A percentile compares a stretch with the other conserved stretches of the same genome.
Evolutionary conservation across 75 land plant species (phyloP).

Genomic region (Selaginella tamariscina): DNA sequence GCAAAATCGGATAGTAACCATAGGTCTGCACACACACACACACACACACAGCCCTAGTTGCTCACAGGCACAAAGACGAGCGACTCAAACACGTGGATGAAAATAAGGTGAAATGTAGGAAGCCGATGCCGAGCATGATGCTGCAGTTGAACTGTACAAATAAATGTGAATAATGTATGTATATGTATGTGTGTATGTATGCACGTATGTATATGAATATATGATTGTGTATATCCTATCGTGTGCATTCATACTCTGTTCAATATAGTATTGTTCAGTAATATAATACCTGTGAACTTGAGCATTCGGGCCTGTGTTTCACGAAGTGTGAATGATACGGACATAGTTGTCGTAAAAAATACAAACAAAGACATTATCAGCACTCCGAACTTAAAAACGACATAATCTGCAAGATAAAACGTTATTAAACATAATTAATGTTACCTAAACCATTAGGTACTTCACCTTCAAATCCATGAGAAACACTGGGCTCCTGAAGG

Average conservation of each 20-base stretch:
- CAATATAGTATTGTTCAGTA: background rate
- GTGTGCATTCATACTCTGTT: background rate
- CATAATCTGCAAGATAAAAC: conserved; percentile 50
- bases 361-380: conserved; percentile 97
- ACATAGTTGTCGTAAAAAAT: conserved; percentile 99
- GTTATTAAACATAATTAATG: conserved; percentile 1
- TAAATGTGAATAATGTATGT: no score
- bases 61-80: conserved; percentile 93
- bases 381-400: conserved; percentile 91
- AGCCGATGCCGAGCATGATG: conserved; percentile 98
- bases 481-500: conserved; percentile 49
- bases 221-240: no score
- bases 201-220: no score
- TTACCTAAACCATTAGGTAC: background rate
- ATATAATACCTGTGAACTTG: conserved; percentile 74
- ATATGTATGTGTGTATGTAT: no score
- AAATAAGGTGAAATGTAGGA: conserved; percentile 92
- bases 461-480: conserved; percentile 57
- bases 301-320: conserved; percentile 99
- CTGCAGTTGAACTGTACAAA: conserved; percentile 95
- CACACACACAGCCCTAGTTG: background rate
- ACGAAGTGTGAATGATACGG: conserved; percentile 92
- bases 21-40: no score
- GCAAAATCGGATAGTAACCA: no score
- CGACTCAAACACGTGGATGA: conserved; percentile 95